Evolutionary conservation across 768 basidiomycete genomes (phyloP).

Genomic region (Tulasnella sp.): DNA sequence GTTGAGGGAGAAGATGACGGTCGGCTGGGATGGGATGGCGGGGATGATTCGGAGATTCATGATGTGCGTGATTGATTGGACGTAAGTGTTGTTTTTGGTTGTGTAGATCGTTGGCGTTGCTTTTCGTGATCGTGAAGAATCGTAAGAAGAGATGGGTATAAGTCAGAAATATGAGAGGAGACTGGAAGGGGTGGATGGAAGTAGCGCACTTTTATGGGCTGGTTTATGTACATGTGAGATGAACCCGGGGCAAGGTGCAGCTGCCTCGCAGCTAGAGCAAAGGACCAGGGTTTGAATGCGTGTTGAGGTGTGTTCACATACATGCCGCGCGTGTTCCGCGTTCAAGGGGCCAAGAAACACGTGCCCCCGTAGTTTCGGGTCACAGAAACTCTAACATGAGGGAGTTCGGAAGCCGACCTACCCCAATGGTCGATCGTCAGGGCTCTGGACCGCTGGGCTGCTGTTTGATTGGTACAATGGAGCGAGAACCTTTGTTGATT

Average conservation of each 20-base stretch:
- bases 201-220: background rate
- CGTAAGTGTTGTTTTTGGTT: background rate
- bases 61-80: background rate
- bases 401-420: too few species aligned
- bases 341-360: too few species aligned
- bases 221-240: background rate
- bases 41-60: conserved; percentile 17
- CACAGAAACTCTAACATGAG: too few species aligned
- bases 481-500: too few species aligned
- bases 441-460: too few species aligned
- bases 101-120: background rate
- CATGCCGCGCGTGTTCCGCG: too few species aligned
- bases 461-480: too few species aligned
- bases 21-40: conserved; percentile 8
- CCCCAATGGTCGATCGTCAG: too few species aligned
- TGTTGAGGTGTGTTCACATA: background rate
- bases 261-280: too few species aligned
- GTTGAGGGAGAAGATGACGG: conserved; percentile 17
- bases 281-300: background rate
- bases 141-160: background rate
- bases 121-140: background rate
- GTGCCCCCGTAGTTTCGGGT: too few species aligned
- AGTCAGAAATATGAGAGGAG: background rate
- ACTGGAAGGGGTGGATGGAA: background rate
- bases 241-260: background rate